Evolutionary conservation across 257 asterid genomes (phyloP).

Genomic region (Nemophila menziesii): DNA sequence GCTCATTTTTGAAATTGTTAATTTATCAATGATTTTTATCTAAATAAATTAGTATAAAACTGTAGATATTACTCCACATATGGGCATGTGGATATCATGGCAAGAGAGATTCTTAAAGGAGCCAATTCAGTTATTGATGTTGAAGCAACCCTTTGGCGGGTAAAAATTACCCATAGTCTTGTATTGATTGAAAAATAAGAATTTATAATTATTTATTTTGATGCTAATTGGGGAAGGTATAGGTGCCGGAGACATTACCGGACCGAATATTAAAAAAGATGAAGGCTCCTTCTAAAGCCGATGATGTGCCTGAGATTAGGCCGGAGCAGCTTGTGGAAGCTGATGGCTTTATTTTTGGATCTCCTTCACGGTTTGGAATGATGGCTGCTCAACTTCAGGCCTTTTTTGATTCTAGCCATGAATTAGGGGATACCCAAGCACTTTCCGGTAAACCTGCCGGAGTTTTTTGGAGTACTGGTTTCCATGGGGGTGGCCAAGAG

Average conservation of each 20-base stretch:
- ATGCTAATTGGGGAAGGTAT: constrained; percentile 9
- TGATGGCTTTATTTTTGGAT: constrained; percentile 83
- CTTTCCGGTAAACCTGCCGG: constrained; percentile 98
- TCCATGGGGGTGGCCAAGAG: constrained; percentile 98
- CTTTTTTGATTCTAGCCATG: constrained; percentile 63
- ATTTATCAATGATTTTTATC: too few relatives aligned
- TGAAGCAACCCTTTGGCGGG: constrained; percentile 91
- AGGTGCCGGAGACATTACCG: constrained; percentile 85
- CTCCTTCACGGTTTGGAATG: constrained; percentile 87
- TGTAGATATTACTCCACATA: constrained; percentile 68
- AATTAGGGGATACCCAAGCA: constrained; percentile 63
- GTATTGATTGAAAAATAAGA: background rate
- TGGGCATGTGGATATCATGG: constrained; percentile 84
- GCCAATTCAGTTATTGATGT: constrained; percentile 65
- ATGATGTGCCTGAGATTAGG: constrained; percentile 63
- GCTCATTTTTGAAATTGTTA: constrained; percentile 5
- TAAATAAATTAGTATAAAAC: too few relatives aligned
- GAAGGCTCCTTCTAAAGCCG: constrained; percentile 67
- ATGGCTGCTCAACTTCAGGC: constrained; percentile 94
- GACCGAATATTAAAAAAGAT: constrained; percentile 53
- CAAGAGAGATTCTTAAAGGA: constrained; percentile 66
- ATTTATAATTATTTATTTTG: background rate
- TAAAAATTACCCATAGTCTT: background rate
- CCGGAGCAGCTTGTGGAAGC: constrained; percentile 83
- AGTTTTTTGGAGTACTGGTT: constrained; percentile 91